A percentile compares a stretch with the other conserved stretches of the same genome.
phyloP scores from a whole-genome alignment of 768 basidiomycete species.

The Serendipita sp. region DNA sequence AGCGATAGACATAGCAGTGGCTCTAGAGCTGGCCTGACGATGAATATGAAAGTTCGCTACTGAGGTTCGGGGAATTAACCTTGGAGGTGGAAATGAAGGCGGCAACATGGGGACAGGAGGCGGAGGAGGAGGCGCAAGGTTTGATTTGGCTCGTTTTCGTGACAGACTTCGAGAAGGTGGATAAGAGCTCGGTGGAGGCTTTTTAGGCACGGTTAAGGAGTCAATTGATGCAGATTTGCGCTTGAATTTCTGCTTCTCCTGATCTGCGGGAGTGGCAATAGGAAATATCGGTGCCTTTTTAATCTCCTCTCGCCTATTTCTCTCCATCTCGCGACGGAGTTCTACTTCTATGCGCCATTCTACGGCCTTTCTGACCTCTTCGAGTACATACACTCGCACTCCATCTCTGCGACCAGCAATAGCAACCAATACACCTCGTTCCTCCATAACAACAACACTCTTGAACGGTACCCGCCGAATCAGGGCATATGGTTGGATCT shows the following conservation, averaged over 20 bases:
- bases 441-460: conserved; percentile 82
- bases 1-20: background rate
- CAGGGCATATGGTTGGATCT: conserved; percentile 62
- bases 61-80: background rate
- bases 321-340: conserved; percentile 56
- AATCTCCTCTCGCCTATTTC: conserved; percentile 46
- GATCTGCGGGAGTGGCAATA: background rate
- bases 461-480: conserved; percentile 72
- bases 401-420: conserved; percentile 78
- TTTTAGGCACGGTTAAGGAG: background rate
- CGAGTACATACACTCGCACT: conserved; percentile 75
- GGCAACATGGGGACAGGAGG: background rate
- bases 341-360: conserved; percentile 81
- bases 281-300: conserved; percentile 30
- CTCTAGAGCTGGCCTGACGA: background rate
- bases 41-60: conserved; percentile 7
- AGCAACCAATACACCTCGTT: conserved; percentile 77
- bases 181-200: background rate
- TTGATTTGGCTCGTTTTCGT: background rate
- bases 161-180: background rate
- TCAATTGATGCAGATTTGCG: conserved; percentile 2
- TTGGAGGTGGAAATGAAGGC: conserved; percentile 3
- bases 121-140: background rate
- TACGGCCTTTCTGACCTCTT: conserved; percentile 70
- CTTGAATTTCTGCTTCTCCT: background rate